phyloP scores from a whole-genome alignment of 2,329 filamentous ascomycete species.

The Fonsecaea multimorphosa region DNA sequence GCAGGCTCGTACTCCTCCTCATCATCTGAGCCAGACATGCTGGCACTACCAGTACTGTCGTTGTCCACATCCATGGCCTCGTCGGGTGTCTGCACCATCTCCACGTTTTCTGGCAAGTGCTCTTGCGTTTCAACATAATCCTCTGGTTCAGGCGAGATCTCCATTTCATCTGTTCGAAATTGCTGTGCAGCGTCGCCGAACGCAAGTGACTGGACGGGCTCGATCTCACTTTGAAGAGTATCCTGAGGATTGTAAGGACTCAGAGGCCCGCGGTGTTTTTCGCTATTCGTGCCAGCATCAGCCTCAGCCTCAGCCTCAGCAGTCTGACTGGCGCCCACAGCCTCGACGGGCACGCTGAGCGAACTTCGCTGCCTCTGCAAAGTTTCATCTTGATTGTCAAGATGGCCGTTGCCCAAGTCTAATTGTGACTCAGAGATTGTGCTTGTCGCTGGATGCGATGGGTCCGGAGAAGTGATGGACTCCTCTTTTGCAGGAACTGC shows the following conservation, averaged over 20 bases:
- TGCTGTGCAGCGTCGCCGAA: conserved; percentile 1
- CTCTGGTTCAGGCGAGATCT: conserved; percentile 35
- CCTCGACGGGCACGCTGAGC: neutral
- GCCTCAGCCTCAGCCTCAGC: neutral
- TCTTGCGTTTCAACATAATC: conserved; percentile 16
- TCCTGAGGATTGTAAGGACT: neutral
- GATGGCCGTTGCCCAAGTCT: conserved; percentile 11
- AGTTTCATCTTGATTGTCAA: neutral
- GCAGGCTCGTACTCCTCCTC: conserved; percentile 36
- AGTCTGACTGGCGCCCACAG: neutral
- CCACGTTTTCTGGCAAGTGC: neutral
- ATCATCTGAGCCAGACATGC: conserved; percentile 54
- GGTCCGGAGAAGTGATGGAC: neutral
- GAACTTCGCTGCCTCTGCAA: neutral
- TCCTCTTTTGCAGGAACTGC: neutral
- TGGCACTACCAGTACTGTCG: conserved; percentile 39
- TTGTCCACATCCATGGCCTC: conserved; percentile 33
- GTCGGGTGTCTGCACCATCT: conserved; percentile 11
- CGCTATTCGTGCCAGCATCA: neutral
- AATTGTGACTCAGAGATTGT: neutral
- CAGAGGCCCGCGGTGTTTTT: no score
- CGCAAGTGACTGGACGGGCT: conserved; percentile 8
- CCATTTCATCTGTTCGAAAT: conserved; percentile 32
- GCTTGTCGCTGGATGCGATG: neutral
- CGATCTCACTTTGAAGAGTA: neutral